Percentiles rank a stretch among this genome's conserved stretches.
Evolutionary conservation across 2,329 filamentous ascomycete species (phyloP).

Genomic region (Pseudocercospora fijiensis): DNA sequence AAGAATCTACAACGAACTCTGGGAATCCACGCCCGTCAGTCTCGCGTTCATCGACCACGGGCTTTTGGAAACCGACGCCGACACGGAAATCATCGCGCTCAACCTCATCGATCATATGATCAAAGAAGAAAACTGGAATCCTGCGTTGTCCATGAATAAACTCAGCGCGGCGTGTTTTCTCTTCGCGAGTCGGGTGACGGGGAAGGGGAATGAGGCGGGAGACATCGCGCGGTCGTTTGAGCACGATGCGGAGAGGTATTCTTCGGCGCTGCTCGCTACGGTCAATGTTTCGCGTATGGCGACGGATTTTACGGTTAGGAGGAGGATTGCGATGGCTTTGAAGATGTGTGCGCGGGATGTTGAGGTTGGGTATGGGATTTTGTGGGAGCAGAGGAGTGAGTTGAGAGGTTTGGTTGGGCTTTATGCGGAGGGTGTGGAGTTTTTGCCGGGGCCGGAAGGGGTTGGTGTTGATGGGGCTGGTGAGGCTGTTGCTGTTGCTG

Average conservation of each 20-base stretch:
- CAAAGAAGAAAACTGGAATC: constrained; percentile 22
- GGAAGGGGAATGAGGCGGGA: constrained; percentile 9
- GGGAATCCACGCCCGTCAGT: constrained; percentile 9
- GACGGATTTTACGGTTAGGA: neutral
- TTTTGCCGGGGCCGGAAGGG: constrained; percentile 11
- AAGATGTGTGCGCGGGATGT: constrained; percentile 16
- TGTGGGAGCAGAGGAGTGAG: constrained; percentile 16
- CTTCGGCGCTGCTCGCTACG: constrained; percentile 6
- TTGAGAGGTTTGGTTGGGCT: constrained; percentile 16
- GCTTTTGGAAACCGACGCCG: constrained; percentile 11
- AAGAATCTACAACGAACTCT: constrained; percentile 17
- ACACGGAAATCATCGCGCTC: constrained; percentile 21
- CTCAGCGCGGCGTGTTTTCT: constrained; percentile 23
- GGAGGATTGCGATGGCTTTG: constrained; percentile 9
- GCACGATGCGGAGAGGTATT: constrained; percentile 12
- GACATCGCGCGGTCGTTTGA: constrained; percentile 15
- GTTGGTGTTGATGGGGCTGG: neutral
- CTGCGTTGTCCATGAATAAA: constrained; percentile 18
- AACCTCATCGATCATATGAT: constrained; percentile 27
- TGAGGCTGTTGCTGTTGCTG: constrained; percentile 2
- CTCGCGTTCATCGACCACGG: constrained; percentile 21
- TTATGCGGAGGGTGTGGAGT: constrained; percentile 13
- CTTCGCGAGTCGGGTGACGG: constrained; percentile 21
- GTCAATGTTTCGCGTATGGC: neutral
- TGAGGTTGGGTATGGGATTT: constrained; percentile 18